Evolutionary conservation across 495 filamentous ascomycete species (phyloP).

Genomic region (Hypoxylon fuscum): DNA sequence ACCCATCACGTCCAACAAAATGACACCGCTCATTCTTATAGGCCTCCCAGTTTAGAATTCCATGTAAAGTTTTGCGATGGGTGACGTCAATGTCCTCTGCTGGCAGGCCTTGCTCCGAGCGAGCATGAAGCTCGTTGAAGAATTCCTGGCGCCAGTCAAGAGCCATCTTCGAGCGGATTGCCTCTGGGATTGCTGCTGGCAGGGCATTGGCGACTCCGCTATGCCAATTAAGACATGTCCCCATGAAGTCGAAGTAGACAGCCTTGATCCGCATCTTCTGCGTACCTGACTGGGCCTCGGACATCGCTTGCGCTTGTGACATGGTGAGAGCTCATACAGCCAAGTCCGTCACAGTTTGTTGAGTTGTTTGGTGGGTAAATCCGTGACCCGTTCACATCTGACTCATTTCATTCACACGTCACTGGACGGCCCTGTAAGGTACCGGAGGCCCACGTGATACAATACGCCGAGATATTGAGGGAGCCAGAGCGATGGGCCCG

Average conservation of each 20-base stretch:
- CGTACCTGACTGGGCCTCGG: slow-evolving; percentile 7
- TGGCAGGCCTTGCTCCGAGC: slow-evolving; percentile 44
- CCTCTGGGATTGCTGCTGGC: slow-evolving; percentile 37
- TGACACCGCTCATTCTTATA: slow-evolving; percentile 31
- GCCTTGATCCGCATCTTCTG: slow-evolving; percentile 44
- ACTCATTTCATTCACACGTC: too few species aligned
- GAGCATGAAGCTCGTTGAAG: slow-evolving; percentile 54
- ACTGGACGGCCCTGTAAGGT: neutral
- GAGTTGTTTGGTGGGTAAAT: neutral
- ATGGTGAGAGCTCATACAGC: slow-evolving; percentile 11
- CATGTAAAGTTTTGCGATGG: slow-evolving; percentile 49
- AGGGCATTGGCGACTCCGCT: slow-evolving; percentile 42
- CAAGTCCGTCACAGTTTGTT: slow-evolving; percentile 6
- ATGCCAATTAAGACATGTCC: slow-evolving; percentile 58
- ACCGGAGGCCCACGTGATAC: too few species aligned
- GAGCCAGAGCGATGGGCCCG: neutral
- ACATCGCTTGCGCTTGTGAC: slow-evolving; percentile 22
- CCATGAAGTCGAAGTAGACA: slow-evolving; percentile 60
- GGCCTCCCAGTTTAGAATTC: slow-evolving; percentile 39
- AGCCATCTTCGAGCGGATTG: slow-evolving; percentile 50
- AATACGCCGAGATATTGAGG: too few species aligned
- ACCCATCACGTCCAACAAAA: slow-evolving; percentile 37
- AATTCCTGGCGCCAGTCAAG: slow-evolving; percentile 60
- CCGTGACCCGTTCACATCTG: slow-evolving; percentile 2
- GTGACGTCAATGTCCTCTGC: slow-evolving; percentile 62